Evolutionary conservation across 768 basidiomycete genomes (phyloP).

Genomic region (Imleria badia): DNA sequence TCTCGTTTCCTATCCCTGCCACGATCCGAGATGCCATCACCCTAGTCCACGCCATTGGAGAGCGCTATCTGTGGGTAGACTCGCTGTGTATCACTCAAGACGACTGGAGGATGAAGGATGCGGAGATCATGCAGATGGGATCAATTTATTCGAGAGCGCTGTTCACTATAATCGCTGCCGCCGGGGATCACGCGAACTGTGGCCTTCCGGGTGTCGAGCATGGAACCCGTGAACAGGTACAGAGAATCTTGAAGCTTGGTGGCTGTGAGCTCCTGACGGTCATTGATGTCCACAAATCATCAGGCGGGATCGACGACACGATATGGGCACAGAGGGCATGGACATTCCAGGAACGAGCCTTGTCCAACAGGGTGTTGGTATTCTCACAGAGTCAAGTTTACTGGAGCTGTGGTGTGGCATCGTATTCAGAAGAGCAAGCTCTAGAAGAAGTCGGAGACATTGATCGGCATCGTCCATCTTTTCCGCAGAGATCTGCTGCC

Average conservation of each 20-base stretch:
- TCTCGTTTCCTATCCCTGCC: conserved; percentile 9
- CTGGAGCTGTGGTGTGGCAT: conserved; percentile 14
- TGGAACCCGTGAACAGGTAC: conserved; percentile 1
- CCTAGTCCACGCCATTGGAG: conserved; percentile 18
- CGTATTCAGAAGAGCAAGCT: conserved; percentile 12
- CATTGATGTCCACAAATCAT: background rate
- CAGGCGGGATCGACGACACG: conserved; percentile 1
- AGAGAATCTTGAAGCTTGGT: conserved; percentile 10
- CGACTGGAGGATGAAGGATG: conserved; percentile 11
- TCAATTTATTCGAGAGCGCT: conserved; percentile 17
- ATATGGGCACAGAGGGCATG: conserved; percentile 16
- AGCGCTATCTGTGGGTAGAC: conserved; percentile 29
- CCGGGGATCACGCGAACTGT: conserved; percentile 7
- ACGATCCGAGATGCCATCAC: conserved; percentile 26
- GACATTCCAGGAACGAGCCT: conserved; percentile 21
- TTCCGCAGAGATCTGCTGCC: background rate
- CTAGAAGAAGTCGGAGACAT: conserved; percentile 5
- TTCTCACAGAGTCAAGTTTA: conserved; percentile 21
- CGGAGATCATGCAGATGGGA: conserved; percentile 23
- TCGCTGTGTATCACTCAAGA: conserved; percentile 25
- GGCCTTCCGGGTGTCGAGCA: conserved; percentile 11
- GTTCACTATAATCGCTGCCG: conserved; percentile 20
- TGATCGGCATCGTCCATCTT: background rate
- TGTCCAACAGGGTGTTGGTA: conserved; percentile 15
- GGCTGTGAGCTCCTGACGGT: conserved; percentile 11